Percentiles rank a stretch among this genome's conserved stretches.
Evolutionary conservation across 805 yeast genomes (phyloP).

Genomic region (Metschnikowia noctiluminum): DNA sequence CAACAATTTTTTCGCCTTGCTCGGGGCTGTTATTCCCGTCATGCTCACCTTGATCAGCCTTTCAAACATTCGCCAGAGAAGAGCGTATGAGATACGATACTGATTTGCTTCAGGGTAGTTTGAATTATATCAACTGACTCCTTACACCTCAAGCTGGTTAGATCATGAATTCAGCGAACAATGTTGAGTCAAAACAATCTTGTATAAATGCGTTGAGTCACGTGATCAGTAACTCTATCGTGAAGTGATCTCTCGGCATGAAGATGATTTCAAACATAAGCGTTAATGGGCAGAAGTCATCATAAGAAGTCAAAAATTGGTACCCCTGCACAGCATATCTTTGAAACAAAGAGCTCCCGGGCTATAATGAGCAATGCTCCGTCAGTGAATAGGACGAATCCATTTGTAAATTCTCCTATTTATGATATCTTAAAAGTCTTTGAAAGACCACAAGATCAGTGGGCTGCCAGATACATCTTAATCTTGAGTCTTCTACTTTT

Average conservation of each 20-base stretch:
- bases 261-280: too few relatives aligned
- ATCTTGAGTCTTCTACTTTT: constrained; percentile 70
- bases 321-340: too few relatives aligned
- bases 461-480: constrained; percentile 82
- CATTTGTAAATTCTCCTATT: constrained; percentile 43
- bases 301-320: background rate
- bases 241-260: too few relatives aligned
- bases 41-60: constrained; percentile 97
- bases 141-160: too few relatives aligned
- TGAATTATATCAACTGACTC: too few relatives aligned
- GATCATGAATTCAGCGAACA: too few relatives aligned
- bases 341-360: background rate
- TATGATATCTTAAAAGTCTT: constrained; percentile 77
- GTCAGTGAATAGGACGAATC: constrained; percentile 3
- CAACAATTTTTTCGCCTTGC: constrained; percentile 77
- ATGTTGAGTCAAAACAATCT: too few relatives aligned
- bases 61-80: too few relatives aligned
- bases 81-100: too few relatives aligned
- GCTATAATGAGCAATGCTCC: background rate
- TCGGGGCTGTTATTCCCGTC: constrained; percentile 93
- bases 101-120: too few relatives aligned
- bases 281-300: background rate
- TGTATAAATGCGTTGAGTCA: too few relatives aligned
- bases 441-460: constrained; percentile 78
- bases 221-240: too few relatives aligned